Evolutionary conservation across 345 rosid genomes (phyloP).

Genomic region (Gossypium anomalum): DNA sequence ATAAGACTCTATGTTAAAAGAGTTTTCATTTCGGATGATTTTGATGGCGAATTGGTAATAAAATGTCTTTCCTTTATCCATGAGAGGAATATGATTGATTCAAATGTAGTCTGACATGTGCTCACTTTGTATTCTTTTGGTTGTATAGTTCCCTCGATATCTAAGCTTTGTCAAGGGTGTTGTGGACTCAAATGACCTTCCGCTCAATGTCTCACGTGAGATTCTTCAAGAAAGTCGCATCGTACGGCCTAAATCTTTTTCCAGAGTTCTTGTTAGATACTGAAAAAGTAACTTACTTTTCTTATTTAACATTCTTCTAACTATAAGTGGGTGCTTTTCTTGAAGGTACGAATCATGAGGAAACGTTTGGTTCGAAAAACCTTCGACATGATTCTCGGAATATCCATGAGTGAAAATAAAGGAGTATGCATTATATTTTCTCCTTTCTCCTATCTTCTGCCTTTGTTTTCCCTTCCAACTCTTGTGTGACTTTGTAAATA

Average conservation of each 20-base stretch:
- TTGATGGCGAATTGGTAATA: constrained; percentile 95
- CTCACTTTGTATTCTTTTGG: constrained; percentile 1
- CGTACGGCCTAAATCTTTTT: constrained; percentile 37
- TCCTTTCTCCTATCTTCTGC: background rate
- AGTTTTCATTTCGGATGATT: constrained; percentile 95
- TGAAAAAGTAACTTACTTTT: background rate
- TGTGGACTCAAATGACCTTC: constrained; percentile 96
- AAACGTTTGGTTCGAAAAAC: constrained; percentile 91
- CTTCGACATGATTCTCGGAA: constrained; percentile 91
- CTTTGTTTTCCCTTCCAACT: background rate
- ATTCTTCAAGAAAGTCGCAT: constrained; percentile 98
- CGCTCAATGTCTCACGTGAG: constrained; percentile 94
- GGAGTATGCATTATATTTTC: constrained; percentile 41
- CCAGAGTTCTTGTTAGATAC: background rate
- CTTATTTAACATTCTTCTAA: background rate
- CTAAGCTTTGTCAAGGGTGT: constrained; percentile 96
- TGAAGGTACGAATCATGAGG: constrained; percentile 87
- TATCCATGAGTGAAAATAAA: constrained; percentile 84
- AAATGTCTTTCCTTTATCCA: constrained; percentile 6
- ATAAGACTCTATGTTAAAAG: constrained; percentile 93
- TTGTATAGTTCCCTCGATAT: constrained; percentile 81
- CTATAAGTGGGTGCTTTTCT: constrained; percentile 19
- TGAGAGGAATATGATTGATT: background rate
- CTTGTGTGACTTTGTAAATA: background rate
- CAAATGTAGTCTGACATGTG: constrained; percentile 1